Evolutionary conservation across 73 alveolate genomes (phyloP).

Genomic region (Paramecium biaurelia): DNA sequence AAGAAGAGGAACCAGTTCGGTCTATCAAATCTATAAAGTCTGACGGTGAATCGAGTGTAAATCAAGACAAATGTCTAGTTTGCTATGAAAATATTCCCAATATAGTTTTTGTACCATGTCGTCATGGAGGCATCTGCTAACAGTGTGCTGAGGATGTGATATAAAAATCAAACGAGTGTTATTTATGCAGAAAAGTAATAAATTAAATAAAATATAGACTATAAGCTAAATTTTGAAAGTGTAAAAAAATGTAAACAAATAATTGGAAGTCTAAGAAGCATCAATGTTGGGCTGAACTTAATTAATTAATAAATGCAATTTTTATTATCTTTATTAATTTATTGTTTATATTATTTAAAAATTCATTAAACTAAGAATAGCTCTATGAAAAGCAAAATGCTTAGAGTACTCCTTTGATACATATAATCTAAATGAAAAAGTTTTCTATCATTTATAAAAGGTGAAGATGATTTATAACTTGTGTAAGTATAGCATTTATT

Average conservation of each 20-base stretch:
- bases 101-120: slow-evolving; percentile 41
- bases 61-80: slow-evolving; percentile 13
- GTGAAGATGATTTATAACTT: no score
- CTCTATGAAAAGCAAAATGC: background rate
- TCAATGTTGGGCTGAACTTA: background rate
- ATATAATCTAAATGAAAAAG: no score
- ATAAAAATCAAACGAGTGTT: slow-evolving; percentile 18
- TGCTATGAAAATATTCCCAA: slow-evolving; percentile 32
- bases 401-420: no score
- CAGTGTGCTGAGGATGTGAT: slow-evolving; percentile 30
- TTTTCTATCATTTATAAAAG: no score
- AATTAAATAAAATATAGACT: background rate
- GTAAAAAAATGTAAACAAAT: background rate
- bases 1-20: background rate
- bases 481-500: no score
- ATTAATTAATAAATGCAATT: background rate
- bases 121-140: slow-evolving; percentile 47
- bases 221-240: background rate
- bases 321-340: background rate
- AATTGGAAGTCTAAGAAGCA: slow-evolving; percentile 29
- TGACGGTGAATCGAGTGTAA: background rate
- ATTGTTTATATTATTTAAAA: no score
- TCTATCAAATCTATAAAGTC: slow-evolving; percentile 35
- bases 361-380: background rate
- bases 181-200: slow-evolving; percentile 22